A percentile compares a stretch with the other conserved stretches of the same genome.
phyloP scores from a whole-genome alignment of 345 rosid species.

The Cardamine resedifolia region DNA sequence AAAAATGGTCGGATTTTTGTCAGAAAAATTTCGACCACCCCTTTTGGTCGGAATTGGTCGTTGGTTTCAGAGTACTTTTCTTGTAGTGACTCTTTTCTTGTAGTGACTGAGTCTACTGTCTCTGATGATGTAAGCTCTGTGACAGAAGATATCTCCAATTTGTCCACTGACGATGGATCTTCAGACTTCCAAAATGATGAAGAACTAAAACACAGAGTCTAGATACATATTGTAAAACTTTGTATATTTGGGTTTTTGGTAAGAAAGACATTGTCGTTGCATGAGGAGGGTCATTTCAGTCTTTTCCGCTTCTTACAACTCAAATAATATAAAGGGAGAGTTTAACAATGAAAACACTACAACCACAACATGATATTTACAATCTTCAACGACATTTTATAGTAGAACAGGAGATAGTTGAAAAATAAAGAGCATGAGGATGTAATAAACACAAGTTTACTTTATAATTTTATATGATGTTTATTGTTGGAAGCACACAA shows the following conservation, averaged over 20 bases:
- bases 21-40: too few relatives aligned
- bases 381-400: background rate
- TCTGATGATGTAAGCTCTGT: conserved; percentile 37
- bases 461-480: background rate
- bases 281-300: background rate
- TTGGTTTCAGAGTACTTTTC: too few relatives aligned
- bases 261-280: background rate
- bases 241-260: background rate
- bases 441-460: too few relatives aligned
- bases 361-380: background rate
- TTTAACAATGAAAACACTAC: background rate
- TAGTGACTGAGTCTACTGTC: conserved; percentile 24
- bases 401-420: too few relatives aligned
- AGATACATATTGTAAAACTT: background rate
- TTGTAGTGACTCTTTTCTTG: too few relatives aligned
- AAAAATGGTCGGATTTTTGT: too few relatives aligned
- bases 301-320: background rate
- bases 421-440: too few relatives aligned
- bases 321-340: background rate
- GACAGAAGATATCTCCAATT: conserved; percentile 37
- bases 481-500: background rate
- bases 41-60: too few relatives aligned
- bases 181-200: background rate
- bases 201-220: background rate
- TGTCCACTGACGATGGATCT: conserved; percentile 23